These are phyloP conservation scores for Ceratocystiopsis sp. DNA, from an alignment of 2,329 filamentous ascomycete genomes.

Conservation along the genomic window DNA sequence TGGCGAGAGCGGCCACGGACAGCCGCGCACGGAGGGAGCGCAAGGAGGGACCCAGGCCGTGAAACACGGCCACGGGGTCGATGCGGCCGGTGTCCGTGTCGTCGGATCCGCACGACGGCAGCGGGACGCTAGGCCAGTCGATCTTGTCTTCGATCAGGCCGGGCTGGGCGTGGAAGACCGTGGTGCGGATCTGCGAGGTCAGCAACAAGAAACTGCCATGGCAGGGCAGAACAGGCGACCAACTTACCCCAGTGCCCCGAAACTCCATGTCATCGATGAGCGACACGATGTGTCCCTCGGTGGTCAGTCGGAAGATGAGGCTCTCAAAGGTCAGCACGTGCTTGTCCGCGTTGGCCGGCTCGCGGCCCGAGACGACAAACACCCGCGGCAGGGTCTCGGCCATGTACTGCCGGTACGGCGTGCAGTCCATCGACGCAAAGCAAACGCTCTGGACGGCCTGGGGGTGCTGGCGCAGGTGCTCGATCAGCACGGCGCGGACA, in stretches of 20 bases:
- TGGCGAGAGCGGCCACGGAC: too few species aligned
- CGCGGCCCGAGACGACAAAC: conserved; percentile 50
- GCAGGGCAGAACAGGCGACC: too few species aligned
- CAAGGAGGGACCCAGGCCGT: too few species aligned
- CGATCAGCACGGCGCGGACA: conserved; percentile 44
- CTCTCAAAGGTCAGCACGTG: conserved; percentile 15
- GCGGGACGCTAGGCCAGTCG: not conserved
- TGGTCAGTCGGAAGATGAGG: conserved; percentile 38
- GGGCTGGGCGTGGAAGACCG: not conserved
- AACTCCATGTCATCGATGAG: conserved; percentile 48
- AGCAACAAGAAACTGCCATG: not conserved
- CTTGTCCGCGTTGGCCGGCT: conserved; percentile 7
- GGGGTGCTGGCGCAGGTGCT: conserved; percentile 32
- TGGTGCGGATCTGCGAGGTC: not conserved
- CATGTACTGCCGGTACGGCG: conserved; percentile 39
- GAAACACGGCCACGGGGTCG: too few species aligned
- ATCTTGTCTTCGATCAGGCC: not conserved
- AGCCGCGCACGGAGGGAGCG: too few species aligned
- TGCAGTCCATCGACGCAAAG: conserved; percentile 25
- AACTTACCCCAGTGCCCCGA: conserved; percentile 41
- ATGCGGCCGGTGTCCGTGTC: not conserved
- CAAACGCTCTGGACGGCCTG: conserved; percentile 15
- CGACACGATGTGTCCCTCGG: conserved; percentile 40
- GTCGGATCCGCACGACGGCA: not conserved
- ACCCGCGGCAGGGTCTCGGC: conserved; percentile 41